Evolutionary conservation across 129 eudicot species (phyloP).

Genomic region (Centrapalus pauciflorus): DNA sequence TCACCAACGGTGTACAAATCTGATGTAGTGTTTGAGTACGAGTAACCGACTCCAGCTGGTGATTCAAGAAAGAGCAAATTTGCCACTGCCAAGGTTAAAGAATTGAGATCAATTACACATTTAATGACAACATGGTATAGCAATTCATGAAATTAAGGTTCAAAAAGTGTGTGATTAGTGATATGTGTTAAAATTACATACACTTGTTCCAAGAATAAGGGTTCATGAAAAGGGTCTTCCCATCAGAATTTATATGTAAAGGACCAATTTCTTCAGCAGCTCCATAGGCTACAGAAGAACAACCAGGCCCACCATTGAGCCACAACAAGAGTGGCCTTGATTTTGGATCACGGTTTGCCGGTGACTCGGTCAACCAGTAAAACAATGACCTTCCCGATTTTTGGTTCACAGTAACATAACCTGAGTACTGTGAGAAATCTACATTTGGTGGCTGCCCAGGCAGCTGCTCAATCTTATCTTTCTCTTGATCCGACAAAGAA

Average conservation of each 20-base stretch:
- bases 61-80: conserved; percentile 96
- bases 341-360: conserved; percentile 46
- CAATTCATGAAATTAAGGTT: neutral
- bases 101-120: conserved; percentile 18
- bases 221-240: conserved; percentile 65
- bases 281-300: conserved; percentile 98
- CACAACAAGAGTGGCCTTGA: conserved; percentile 87
- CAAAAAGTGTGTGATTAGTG: neutral
- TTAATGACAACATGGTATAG: neutral
- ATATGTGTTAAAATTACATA: conserved; percentile 25
- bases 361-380: conserved; percentile 93
- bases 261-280: conserved; percentile 99
- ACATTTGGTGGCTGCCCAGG: conserved; percentile 94
- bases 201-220: conserved; percentile 96
- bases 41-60: conserved; percentile 98
- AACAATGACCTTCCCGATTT: conserved; percentile 83
- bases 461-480: conserved; percentile 58
- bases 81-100: conserved; percentile 64
- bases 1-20: conserved; percentile 86
- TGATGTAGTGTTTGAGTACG: conserved; percentile 77
- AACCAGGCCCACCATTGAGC: conserved; percentile 99
- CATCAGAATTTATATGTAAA: conserved; percentile 74
- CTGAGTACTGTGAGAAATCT: conserved; percentile 78
- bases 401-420: conserved; percentile 81
- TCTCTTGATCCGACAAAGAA: conserved; percentile 59